Conservation (phyloP, 2,329 filamentous ascomycete species). For the Trichoderma harzianum region DNA sequence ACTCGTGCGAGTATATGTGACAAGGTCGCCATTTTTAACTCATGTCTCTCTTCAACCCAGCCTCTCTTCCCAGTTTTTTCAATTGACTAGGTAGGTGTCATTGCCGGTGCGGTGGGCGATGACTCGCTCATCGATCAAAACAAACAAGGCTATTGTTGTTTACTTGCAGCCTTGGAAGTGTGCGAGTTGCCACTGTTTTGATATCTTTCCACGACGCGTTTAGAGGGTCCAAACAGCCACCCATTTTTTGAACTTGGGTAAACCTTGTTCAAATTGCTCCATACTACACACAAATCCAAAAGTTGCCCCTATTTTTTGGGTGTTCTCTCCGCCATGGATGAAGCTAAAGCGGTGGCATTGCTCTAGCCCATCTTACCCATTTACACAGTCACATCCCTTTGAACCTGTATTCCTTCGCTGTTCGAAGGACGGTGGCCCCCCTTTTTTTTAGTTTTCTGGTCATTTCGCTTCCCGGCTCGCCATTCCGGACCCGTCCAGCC, state of each 20-base stretch:
- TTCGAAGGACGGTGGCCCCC: background rate
- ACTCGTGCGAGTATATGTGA: background rate
- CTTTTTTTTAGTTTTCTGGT: constrained; percentile 19
- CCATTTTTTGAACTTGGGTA: background rate
- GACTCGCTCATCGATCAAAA: constrained; percentile 28
- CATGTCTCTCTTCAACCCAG: background rate
- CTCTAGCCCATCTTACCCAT: background rate
- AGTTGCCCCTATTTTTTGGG: background rate
- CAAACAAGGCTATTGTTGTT: constrained; percentile 27
- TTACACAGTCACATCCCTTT: background rate
- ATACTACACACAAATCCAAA: background rate
- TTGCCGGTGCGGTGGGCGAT: background rate
- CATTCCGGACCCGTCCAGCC: constrained; percentile 25
- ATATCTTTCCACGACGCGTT: background rate
- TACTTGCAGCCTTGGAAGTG: background rate
- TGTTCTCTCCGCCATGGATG: background rate
- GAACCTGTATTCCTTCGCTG: background rate
- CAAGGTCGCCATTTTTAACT: background rate
- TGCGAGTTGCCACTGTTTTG: constrained; percentile 12
- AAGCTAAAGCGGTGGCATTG: background rate
- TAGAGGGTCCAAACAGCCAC: background rate
- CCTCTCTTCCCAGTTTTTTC: background rate
- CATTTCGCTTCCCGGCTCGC: constrained; percentile 32
- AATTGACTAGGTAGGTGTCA: background rate
- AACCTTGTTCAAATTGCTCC: background rate